A percentile compares a stretch with the other conserved stretches of the same genome.
phyloP scores from a whole-genome alignment of 208 protist species.

The Trypanosoma congolense region DNA sequence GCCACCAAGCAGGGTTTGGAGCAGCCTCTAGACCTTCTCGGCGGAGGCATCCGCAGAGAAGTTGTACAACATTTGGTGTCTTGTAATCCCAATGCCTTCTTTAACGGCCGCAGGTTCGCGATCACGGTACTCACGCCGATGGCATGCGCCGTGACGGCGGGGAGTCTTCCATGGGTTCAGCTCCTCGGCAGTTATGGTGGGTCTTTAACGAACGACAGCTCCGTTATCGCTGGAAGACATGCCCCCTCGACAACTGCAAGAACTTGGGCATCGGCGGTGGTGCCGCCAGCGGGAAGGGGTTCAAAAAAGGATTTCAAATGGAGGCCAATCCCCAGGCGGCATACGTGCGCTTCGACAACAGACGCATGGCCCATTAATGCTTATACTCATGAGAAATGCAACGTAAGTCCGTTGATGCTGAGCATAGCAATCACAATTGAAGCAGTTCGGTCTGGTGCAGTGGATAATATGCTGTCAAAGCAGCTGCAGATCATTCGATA shows the following conservation, averaged over 20 bases:
- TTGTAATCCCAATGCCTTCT: slow-evolving; percentile 11
- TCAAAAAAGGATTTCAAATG: not conserved
- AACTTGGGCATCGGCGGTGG: not conserved
- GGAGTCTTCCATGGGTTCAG: slow-evolving; percentile 63
- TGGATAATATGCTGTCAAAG: slow-evolving; percentile 11
- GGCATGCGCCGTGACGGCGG: slow-evolving; percentile 50
- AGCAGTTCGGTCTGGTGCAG: slow-evolving; percentile 4
- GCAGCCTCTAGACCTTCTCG: slow-evolving; percentile 1
- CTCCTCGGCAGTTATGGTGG: slow-evolving; percentile 42
- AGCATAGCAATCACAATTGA: slow-evolving; percentile 41
- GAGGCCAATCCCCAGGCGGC: not conserved
- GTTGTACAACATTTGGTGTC: slow-evolving; percentile 5
- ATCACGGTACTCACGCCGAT: slow-evolving; percentile 51
- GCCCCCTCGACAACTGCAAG: not conserved
- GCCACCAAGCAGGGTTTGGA: slow-evolving; percentile 6
- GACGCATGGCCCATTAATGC: slow-evolving; percentile 5
- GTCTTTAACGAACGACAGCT: slow-evolving; percentile 43
- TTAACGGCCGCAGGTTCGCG: slow-evolving; percentile 33
- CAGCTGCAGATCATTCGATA: slow-evolving; percentile 48
- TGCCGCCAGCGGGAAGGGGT: not conserved
- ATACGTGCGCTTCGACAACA: slow-evolving; percentile 7
- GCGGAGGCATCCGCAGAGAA: not conserved
- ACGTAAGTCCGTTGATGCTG: slow-evolving; percentile 46
- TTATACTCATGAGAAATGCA: slow-evolving; percentile 24
- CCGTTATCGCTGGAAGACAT: slow-evolving; percentile 25